These are phyloP conservation scores for Stereum hirsutum DNA, from an alignment of 1,284 basidiomycete genomes.

Conservation along the genomic window DNA sequence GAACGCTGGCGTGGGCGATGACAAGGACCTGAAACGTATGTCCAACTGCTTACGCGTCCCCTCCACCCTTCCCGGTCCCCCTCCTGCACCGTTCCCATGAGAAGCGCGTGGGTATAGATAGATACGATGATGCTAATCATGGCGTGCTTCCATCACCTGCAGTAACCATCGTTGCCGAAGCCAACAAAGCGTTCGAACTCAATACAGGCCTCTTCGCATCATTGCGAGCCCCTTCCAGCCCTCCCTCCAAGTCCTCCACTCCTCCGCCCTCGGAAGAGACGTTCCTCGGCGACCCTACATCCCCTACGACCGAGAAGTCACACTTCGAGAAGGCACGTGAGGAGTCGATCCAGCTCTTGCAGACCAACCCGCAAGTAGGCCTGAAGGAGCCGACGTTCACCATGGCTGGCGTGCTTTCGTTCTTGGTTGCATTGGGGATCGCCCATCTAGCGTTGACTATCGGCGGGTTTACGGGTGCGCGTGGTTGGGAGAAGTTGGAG, in stretches of 20 bases:
- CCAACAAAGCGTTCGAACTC: constrained; percentile 58
- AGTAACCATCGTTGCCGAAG: constrained; percentile 49
- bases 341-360: constrained; percentile 3
- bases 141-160: not conserved
- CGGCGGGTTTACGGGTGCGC: constrained; percentile 36
- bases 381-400: constrained; percentile 11
- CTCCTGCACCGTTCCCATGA: not conserved
- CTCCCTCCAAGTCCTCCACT: constrained; percentile 7
- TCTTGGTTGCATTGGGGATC: constrained; percentile 40
- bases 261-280: constrained; percentile 1
- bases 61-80: not conserved
- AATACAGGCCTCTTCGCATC: constrained; percentile 58
- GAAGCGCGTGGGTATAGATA: too few relatives aligned
- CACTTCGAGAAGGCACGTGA: constrained; percentile 15
- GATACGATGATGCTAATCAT: not conserved
- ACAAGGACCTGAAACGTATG: constrained; percentile 47
- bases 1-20: constrained; percentile 53
- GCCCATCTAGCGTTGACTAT: constrained; percentile 41
- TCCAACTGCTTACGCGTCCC: constrained; percentile 8
- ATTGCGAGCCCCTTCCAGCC: constrained; percentile 22
- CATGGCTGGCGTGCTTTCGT: constrained; percentile 27
- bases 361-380: constrained; percentile 1
- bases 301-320: constrained; percentile 9
- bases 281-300: constrained; percentile 9
- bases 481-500: constrained; percentile 37